phyloP scores from a whole-genome alignment of 2,329 filamentous ascomycete genomes.

The Fusarium chlamydosporum region DNA sequence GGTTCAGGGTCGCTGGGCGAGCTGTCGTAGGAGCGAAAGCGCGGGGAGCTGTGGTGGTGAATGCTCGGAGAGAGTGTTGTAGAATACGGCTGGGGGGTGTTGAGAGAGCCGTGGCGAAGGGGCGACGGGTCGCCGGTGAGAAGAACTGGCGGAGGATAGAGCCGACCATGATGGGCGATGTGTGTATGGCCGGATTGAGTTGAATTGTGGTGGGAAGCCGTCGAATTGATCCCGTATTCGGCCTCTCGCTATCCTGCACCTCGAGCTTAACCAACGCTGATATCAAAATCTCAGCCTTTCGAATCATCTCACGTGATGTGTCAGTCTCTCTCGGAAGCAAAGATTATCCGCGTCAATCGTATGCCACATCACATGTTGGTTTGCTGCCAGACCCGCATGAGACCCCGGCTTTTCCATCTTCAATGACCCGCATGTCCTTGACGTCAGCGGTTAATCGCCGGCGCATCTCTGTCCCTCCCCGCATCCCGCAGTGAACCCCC shows the following conservation, averaged over 20 bases:
- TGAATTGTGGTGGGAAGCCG: neutral
- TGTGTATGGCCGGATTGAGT: conserved; percentile 32
- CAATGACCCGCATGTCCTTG: conserved; percentile 24
- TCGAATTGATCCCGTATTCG: conserved; percentile 35
- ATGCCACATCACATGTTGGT: conserved; percentile 43
- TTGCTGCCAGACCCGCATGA: neutral
- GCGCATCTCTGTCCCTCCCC: conserved; percentile 14
- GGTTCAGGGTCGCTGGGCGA: conserved; percentile 76
- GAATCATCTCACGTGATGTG: conserved; percentile 35
- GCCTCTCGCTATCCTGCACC: conserved; percentile 28
- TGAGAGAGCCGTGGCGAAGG: conserved; percentile 44
- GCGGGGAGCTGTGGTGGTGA: conserved; percentile 51
- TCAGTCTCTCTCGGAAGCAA: rapidly evolving
- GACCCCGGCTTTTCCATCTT: conserved; percentile 18
- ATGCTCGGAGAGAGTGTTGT: conserved; percentile 53
- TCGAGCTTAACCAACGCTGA: conserved; percentile 32
- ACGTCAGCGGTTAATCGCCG: conserved; percentile 52
- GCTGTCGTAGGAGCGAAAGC: conserved; percentile 60
- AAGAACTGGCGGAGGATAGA: conserved; percentile 56
- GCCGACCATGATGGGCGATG: conserved; percentile 54
- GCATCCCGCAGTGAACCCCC: conserved; percentile 22
- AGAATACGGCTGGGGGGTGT: conserved; percentile 37
- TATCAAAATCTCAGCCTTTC: conserved; percentile 49
- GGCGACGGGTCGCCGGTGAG: conserved; percentile 51
- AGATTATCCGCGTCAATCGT: conserved; percentile 24